Conservation (phyloP, 2,329 filamentous ascomycete genomes). For the Fusarium poae region DNA sequence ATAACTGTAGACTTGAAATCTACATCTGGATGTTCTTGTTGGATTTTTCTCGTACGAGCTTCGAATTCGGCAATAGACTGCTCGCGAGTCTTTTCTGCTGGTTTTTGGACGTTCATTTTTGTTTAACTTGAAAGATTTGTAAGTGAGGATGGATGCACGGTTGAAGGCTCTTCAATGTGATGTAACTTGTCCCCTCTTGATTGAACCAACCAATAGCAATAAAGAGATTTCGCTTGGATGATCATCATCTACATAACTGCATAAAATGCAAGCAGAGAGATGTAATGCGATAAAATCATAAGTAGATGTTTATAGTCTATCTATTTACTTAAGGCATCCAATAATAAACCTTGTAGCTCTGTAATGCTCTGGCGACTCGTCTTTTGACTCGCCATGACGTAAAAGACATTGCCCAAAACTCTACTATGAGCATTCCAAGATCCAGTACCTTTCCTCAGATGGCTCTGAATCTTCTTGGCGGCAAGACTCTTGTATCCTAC, state of each 20-base stretch:
- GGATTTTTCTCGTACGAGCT: conserved; percentile 23
- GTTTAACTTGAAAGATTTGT: neutral
- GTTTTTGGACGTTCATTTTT: conserved; percentile 17
- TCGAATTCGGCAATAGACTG: conserved; percentile 39
- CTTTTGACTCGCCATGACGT: conserved; percentile 68
- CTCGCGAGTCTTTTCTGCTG: conserved; percentile 27
- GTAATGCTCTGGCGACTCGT: conserved; percentile 50
- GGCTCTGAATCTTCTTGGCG: conserved; percentile 58
- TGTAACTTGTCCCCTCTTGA: conserved; percentile 14
- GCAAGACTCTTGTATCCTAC: conserved; percentile 63
- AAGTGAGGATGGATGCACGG: conserved; percentile 8
- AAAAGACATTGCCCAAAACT: conserved; percentile 70
- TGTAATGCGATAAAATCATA: neutral
- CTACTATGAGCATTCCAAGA: conserved; percentile 66
- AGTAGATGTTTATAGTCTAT: neutral
- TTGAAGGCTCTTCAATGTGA: conserved; percentile 8
- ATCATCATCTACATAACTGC: conserved; percentile 21
- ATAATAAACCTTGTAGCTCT: conserved; percentile 39
- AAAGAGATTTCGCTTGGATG: neutral
- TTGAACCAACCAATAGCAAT: neutral
- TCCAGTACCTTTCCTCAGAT: conserved; percentile 49
- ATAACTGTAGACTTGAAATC: conserved; percentile 35
- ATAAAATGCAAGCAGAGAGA: conserved; percentile 9
- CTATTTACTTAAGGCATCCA: conserved; percentile 30
- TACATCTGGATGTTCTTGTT: conserved; percentile 33